These are phyloP conservation scores for Colletotrichum acutatum DNA, from an alignment of 2,329 filamentous ascomycete genomes.

Conservation along the genomic window DNA sequence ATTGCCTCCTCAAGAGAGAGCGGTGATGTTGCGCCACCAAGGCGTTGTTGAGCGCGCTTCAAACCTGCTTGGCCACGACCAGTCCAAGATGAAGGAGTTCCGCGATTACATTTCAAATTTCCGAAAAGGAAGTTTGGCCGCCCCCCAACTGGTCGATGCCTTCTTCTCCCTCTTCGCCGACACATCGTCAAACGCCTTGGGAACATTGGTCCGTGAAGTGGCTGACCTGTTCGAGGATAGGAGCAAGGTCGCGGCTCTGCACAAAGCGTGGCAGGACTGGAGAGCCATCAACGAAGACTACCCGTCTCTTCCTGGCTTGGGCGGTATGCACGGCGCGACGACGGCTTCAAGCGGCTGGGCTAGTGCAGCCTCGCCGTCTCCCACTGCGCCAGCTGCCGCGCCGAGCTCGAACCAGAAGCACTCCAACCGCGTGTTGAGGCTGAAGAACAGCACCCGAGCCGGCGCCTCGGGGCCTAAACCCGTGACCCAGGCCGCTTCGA, in stretches of 20 bases:
- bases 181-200: constrained; percentile 81
- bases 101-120: constrained; percentile 83
- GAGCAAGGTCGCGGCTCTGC: constrained; percentile 75
- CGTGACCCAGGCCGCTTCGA: constrained; percentile 37
- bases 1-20: constrained; percentile 81
- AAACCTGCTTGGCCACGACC: constrained; percentile 82
- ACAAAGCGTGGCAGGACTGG: constrained; percentile 94
- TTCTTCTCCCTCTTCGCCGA: constrained; percentile 88
- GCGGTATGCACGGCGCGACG: constrained; percentile 72
- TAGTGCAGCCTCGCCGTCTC: constrained; percentile 70
- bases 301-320: constrained; percentile 82
- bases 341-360: constrained; percentile 69
- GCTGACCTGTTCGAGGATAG: constrained; percentile 92
- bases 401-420: constrained; percentile 59
- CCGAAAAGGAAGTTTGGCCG: constrained; percentile 74
- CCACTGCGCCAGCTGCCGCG: constrained; percentile 48
- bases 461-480: constrained; percentile 44
- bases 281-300: constrained; percentile 97
- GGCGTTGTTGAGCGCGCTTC: constrained; percentile 88
- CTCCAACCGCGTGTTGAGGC: constrained; percentile 65
- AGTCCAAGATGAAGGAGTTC: constrained; percentile 80
- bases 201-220: constrained; percentile 90
- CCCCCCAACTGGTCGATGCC: constrained; percentile 82
- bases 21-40: constrained; percentile 81
- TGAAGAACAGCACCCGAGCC: constrained; percentile 67